Evolutionary conservation across 148 eudicot species (phyloP).

Genomic region (Silene uniflora): DNA sequence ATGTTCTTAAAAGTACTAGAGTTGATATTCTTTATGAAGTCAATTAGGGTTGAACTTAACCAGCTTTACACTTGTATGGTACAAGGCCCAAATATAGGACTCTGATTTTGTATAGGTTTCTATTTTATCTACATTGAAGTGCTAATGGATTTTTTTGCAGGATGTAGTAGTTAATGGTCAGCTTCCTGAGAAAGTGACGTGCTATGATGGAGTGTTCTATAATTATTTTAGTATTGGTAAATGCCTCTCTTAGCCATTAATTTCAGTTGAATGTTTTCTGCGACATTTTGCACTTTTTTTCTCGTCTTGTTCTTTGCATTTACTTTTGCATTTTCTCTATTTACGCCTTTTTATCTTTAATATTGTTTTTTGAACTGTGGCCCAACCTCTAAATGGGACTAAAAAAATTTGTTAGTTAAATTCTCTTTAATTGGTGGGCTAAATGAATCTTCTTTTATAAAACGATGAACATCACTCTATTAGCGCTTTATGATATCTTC

Average conservation of each 20-base stretch:
- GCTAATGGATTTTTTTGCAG: slow-evolving; percentile 36
- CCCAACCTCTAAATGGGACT: not conserved
- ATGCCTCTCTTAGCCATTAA: slow-evolving; percentile 12
- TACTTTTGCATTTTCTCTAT: not conserved
- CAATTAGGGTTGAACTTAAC: not conserved
- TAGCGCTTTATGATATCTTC: not conserved
- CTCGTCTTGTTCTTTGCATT: not conserved
- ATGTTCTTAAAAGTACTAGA: not conserved
- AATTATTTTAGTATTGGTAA: slow-evolving; percentile 94
- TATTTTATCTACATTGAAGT: slow-evolving; percentile 2
- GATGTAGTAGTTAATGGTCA: slow-evolving; percentile 49
- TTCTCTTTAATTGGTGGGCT: not conserved
- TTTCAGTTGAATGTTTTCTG: not conserved
- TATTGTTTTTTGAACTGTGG: not conserved
- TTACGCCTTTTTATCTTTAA: not conserved
- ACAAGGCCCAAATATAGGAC: not conserved
- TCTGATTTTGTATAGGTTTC: not conserved
- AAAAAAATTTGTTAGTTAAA: not conserved
- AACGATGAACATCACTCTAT: not conserved
- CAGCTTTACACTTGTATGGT: not conserved
- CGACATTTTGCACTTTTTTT: not conserved
- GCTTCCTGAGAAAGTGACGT: slow-evolving; percentile 66
- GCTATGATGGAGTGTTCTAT: slow-evolving; percentile 87
- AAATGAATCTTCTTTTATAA: not conserved
- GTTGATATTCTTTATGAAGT: not conserved